Evolutionary conservation across 352 stramenopile genomes (phyloP).

Genomic region (Phytopythium ostracodes): DNA sequence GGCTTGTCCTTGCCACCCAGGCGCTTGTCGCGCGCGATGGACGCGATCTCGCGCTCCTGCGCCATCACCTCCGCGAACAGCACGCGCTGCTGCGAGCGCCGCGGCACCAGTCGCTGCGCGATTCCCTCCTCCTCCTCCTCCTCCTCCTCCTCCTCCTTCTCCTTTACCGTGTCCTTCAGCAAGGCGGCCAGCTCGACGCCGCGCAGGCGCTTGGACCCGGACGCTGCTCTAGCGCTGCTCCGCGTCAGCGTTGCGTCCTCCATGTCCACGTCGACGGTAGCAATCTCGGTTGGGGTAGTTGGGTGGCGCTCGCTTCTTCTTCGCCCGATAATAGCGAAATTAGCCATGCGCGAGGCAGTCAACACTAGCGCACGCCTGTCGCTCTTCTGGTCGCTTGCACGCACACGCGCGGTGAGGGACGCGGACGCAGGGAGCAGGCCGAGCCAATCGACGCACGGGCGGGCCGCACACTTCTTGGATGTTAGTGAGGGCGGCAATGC

Average conservation of each 20-base stretch:
- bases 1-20: constrained; percentile 21
- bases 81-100: constrained; percentile 26
- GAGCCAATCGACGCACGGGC: too few species aligned
- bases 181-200: not conserved
- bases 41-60: constrained; percentile 47
- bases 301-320: not conserved
- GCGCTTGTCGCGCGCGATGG: constrained; percentile 30
- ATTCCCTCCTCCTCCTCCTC: constrained; percentile 2
- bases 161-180: not conserved
- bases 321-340: too few species aligned
- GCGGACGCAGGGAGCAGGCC: too few species aligned
- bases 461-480: too few species aligned
- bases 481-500: not conserved
- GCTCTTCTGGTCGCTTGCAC: too few species aligned
- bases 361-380: too few species aligned
- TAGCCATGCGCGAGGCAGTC: too few species aligned
- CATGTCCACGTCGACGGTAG: not conserved
- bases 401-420: too few species aligned
- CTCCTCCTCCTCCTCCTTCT: not conserved
- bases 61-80: constrained; percentile 51
- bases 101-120: constrained; percentile 10
- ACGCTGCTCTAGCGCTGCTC: not conserved
- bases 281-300: not conserved
- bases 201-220: not conserved
- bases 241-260: not conserved